A percentile compares a stretch with the other conserved stretches of the same genome.
These are phyloP conservation scores for Metarhizium anisopliae DNA, from an alignment of 2,329 filamentous ascomycete genomes.

Conservation along the genomic window DNA sequence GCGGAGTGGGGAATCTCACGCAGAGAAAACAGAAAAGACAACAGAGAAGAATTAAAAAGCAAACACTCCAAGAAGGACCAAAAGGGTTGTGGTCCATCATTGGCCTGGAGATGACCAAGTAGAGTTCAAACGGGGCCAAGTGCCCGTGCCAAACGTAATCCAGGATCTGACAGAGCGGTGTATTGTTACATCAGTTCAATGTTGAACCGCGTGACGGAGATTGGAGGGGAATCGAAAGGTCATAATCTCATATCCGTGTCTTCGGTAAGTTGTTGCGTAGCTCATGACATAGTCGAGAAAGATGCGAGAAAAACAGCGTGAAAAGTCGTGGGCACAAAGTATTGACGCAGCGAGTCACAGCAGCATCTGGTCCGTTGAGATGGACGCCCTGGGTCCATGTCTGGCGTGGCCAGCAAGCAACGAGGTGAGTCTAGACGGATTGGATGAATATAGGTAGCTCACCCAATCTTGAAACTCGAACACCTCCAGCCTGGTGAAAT, in stretches of 20 bases:
- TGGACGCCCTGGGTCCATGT: neutral
- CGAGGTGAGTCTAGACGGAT: conserved; percentile 39
- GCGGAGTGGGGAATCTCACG: neutral
- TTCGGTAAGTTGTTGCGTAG: conserved; percentile 20
- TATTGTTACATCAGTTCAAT: neutral
- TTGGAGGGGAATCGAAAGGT: conserved; percentile 2
- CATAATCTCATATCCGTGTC: conserved; percentile 19
- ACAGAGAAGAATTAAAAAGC: neutral
- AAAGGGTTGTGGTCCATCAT: neutral
- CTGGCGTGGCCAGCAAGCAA: conserved; percentile 37
- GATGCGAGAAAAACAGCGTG: conserved; percentile 7
- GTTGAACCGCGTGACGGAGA: conserved; percentile 2
- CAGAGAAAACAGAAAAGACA: neutral
- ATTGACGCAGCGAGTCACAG: neutral
- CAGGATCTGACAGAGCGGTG: neutral
- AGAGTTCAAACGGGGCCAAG: neutral
- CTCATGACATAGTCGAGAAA: conserved; percentile 3
- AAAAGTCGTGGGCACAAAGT: conserved; percentile 6
- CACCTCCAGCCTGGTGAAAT: conserved; percentile 27
- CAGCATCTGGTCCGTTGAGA: neutral
- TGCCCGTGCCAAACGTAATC: neutral
- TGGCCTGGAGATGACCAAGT: neutral
- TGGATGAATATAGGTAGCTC: conserved; percentile 37
- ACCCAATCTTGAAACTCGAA: conserved; percentile 40
- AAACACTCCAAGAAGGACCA: neutral